Evolutionary conservation across 768 basidiomycete species (phyloP).

Genomic region (Dentipellis sp.): DNA sequence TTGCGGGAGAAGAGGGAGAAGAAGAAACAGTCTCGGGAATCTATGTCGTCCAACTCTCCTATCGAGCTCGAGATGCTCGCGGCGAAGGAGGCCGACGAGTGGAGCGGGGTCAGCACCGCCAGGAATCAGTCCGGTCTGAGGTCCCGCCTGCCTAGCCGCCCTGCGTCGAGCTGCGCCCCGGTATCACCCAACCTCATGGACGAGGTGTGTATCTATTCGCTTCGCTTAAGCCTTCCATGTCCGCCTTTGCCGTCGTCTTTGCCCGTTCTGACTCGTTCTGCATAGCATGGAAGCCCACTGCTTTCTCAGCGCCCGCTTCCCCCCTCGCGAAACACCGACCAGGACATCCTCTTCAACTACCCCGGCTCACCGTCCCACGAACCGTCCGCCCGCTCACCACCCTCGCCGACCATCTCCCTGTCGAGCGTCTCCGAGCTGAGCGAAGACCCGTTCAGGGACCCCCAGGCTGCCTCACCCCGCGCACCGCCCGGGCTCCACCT

Average conservation of each 20-base stretch:
- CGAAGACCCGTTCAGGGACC: not conserved
- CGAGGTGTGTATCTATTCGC: not conserved
- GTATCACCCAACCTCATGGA: not conserved
- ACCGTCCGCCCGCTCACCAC: not conserved
- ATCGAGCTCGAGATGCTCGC: conserved; percentile 10
- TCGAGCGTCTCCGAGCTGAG: not conserved
- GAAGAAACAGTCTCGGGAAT: not conserved
- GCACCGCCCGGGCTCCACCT: not conserved
- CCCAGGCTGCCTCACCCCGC: not conserved
- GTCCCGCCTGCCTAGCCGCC: not conserved
- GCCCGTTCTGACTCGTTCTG: not conserved
- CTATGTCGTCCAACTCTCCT: not conserved
- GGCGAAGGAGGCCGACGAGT: conserved; percentile 6
- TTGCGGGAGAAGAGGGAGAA: not conserved
- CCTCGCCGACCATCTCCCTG: not conserved
- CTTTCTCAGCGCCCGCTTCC: no score
- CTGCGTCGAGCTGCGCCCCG: not conserved
- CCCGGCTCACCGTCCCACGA: not conserved
- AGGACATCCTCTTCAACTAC: not conserved
- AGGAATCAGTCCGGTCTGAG: conserved; percentile 6
- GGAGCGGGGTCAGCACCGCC: conserved; percentile 4
- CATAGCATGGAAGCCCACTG: not conserved
- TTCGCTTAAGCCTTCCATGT: not conserved
- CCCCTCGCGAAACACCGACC: no score
- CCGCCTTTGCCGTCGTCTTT: not conserved